A percentile compares a stretch with the other conserved stretches of the same genome.
Conservation (phyloP, 2,329 filamentous ascomycete genomes). For the Pestalotiopsis sp. region DNA sequence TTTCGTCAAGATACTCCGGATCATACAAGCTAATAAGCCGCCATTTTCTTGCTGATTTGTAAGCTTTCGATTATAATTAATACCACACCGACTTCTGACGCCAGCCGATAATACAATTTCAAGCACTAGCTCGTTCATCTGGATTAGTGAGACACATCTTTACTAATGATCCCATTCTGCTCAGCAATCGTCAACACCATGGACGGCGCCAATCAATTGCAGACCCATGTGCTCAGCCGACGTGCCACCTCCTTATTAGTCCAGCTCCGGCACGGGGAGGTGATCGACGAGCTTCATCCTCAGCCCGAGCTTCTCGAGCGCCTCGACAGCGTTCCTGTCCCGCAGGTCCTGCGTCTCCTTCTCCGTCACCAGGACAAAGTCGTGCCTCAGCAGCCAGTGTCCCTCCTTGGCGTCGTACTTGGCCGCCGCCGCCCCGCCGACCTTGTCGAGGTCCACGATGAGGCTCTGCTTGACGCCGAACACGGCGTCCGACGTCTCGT, state of each 20-base stretch:
- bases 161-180: background rate
- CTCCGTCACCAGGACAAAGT: slow-evolving; percentile 78
- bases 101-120: background rate
- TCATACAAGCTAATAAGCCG: background rate
- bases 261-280: slow-evolving; percentile 71
- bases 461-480: slow-evolving; percentile 86
- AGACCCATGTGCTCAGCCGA: background rate
- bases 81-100: background rate
- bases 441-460: slow-evolving; percentile 64
- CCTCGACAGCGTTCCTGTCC: slow-evolving; percentile 65
- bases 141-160: background rate
- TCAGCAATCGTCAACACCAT: background rate
- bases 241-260: slow-evolving; percentile 30
- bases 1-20: background rate
- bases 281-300: slow-evolving; percentile 77
- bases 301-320: slow-evolving; percentile 66
- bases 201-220: background rate
- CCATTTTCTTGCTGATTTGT: background rate
- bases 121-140: background rate
- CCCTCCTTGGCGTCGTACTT: slow-evolving; percentile 68
- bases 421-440: slow-evolving; percentile 53
- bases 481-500: slow-evolving; percentile 82
- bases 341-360: slow-evolving; percentile 69
- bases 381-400: slow-evolving; percentile 66
- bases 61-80: background rate